Conservation (phyloP, 306 rosid genomes). For the Quercus cerris region DNA sequence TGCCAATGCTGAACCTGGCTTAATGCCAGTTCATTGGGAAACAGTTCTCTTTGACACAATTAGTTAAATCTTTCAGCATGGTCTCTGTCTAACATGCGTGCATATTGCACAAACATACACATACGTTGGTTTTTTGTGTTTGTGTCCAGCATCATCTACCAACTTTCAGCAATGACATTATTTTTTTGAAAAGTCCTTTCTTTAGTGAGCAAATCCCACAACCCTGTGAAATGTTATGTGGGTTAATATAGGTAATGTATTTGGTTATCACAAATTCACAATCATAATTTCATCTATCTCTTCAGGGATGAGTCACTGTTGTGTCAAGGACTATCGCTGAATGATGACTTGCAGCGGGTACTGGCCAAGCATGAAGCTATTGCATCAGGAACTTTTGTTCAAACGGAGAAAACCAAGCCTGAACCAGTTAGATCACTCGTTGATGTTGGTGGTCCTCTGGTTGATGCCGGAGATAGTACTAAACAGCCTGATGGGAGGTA, state of each 20-base stretch:
- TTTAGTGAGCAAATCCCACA: neutral
- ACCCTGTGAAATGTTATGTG: neutral
- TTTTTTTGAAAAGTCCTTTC: neutral
- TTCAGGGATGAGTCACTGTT: constrained; percentile 91
- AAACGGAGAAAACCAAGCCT: constrained; percentile 50
- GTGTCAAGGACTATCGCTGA: constrained; percentile 86
- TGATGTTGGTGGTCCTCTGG: constrained; percentile 65
- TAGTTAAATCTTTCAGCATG: neutral
- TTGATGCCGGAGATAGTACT: constrained; percentile 71
- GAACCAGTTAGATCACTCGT: constrained; percentile 48
- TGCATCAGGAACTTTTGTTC: constrained; percentile 66
- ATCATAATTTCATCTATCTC: constrained; percentile 7
- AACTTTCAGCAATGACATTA: neutral
- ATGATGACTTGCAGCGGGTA: constrained; percentile 95
- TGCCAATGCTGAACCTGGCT: too few relatives aligned
- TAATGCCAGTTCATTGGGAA: neutral
- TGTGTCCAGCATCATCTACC: neutral
- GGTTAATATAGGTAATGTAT: neutral
- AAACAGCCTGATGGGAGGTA: constrained; percentile 61
- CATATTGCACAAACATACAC: neutral
- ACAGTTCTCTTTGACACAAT: neutral
- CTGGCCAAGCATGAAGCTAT: constrained; percentile 88
- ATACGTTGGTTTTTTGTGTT: neutral
- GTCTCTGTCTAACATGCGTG: neutral
- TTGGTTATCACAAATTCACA: neutral